phyloP scores from a whole-genome alignment of 2,329 filamentous ascomycete genomes.

The Phyllosticta citribraziliensis region DNA sequence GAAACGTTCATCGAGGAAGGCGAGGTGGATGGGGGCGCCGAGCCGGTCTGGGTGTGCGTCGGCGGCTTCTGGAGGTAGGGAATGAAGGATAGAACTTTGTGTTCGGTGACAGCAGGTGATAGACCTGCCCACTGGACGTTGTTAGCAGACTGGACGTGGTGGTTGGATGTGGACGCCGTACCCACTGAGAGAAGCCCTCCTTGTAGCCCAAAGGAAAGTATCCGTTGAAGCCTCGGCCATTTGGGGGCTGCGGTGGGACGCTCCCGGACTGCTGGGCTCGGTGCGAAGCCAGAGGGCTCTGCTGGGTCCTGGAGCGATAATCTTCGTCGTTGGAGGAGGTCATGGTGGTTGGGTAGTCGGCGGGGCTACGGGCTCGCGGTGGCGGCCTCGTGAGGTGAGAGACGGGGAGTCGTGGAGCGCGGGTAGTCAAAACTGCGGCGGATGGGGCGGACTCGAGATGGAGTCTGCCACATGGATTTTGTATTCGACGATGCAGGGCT shows the following conservation, averaged over 20 bases:
- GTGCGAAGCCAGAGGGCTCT: constrained; percentile 40
- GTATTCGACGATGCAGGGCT: not conserved
- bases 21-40: constrained; percentile 36
- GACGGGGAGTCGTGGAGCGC: not conserved
- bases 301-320: constrained; percentile 23
- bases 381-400: not conserved
- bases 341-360: constrained; percentile 9
- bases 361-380: not conserved
- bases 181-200: constrained; percentile 87
- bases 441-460: not conserved
- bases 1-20: constrained; percentile 31
- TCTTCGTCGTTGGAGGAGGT: constrained; percentile 3
- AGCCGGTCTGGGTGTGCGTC: constrained; percentile 55
- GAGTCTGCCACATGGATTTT: not conserved
- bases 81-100: constrained; percentile 75
- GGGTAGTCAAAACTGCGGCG: not conserved
- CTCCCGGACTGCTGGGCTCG: constrained; percentile 29
- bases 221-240: constrained; percentile 25
- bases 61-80: constrained; percentile 69
- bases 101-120: constrained; percentile 76
- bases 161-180: constrained; percentile 35
- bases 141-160: not conserved
- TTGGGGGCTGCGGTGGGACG: constrained; percentile 17
- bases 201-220: constrained; percentile 87
- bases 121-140: constrained; percentile 65